Conservation (phyloP, 257 asterid species). For the Jasminum sambac region DNA sequence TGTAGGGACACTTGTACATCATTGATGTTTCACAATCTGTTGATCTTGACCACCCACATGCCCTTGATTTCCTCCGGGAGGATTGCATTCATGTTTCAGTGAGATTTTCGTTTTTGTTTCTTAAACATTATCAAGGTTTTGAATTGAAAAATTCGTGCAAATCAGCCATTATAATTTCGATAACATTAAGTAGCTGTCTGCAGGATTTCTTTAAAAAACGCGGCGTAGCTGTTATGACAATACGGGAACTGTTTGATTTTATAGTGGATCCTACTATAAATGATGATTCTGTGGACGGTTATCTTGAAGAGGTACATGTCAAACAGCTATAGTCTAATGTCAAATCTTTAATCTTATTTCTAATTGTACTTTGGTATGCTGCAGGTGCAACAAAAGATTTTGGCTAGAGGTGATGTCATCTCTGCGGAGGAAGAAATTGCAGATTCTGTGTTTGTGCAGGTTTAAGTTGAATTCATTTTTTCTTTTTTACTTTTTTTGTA, state of each 20-base stretch:
- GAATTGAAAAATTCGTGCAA: not conserved
- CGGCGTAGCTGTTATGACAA: slow-evolving; percentile 91
- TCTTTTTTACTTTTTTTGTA: not conserved
- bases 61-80: slow-evolving; percentile 89
- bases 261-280: slow-evolving; percentile 79
- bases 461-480: slow-evolving; percentile 1
- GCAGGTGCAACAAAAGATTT: slow-evolving; percentile 74
- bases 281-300: slow-evolving; percentile 79
- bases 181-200: slow-evolving; percentile 15
- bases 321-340: not conserved
- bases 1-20: slow-evolving; percentile 85
- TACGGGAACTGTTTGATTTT: slow-evolving; percentile 83
- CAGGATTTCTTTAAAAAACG: slow-evolving; percentile 89
- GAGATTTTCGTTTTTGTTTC: slow-evolving; percentile 25
- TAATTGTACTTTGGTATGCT: slow-evolving; percentile 8
- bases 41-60: slow-evolving; percentile 96
- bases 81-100: slow-evolving; percentile 88
- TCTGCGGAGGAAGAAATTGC: slow-evolving; percentile 93
- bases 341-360: slow-evolving; percentile 11
- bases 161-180: not conserved
- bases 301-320: slow-evolving; percentile 74
- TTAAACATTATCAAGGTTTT: not conserved
- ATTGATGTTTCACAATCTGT: slow-evolving; percentile 97
- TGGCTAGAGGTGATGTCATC: slow-evolving; percentile 78
- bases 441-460: slow-evolving; percentile 88